Conservation (phyloP, 768 basidiomycete species). For the Auricularia sp. region DNA sequence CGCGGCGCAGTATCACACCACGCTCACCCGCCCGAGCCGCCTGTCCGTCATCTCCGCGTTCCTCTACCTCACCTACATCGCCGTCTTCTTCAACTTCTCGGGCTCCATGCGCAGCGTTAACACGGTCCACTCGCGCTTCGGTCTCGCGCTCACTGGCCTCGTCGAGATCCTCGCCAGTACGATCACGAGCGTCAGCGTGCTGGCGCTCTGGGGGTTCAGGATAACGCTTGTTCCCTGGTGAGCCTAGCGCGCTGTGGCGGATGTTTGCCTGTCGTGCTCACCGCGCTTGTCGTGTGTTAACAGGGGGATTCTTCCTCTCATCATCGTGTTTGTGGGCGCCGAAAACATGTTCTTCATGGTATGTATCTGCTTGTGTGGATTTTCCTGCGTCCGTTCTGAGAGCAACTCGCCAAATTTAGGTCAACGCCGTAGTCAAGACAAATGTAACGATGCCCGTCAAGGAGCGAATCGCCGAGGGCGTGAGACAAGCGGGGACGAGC, state of each 20-base stretch:
- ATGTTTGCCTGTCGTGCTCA: not conserved
- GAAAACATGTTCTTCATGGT: slow-evolving; percentile 97
- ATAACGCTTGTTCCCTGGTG: slow-evolving; percentile 87
- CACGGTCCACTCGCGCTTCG: slow-evolving; percentile 82
- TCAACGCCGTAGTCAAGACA: slow-evolving; percentile 77
- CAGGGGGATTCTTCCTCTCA: slow-evolving; percentile 84
- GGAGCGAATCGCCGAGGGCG: slow-evolving; percentile 81
- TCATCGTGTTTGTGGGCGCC: slow-evolving; percentile 89
- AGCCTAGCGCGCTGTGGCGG: slow-evolving; percentile 13
- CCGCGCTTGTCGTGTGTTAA: slow-evolving; percentile 1
- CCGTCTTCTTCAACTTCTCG: slow-evolving; percentile 66
- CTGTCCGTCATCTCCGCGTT: slow-evolving; percentile 58
- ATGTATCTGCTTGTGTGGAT: slow-evolving; percentile 15
- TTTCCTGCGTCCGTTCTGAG: slow-evolving; percentile 2
- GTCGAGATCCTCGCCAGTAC: slow-evolving; percentile 90
- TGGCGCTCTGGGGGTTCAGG: slow-evolving; percentile 80
- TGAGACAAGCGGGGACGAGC: slow-evolving; percentile 81
- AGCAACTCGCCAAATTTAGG: slow-evolving; percentile 33
- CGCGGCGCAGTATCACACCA: slow-evolving; percentile 13
- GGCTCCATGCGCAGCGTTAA: slow-evolving; percentile 69
- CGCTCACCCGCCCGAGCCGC: slow-evolving; percentile 9
- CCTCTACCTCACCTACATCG: slow-evolving; percentile 65
- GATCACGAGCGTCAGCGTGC: slow-evolving; percentile 86
- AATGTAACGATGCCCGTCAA: slow-evolving; percentile 82
- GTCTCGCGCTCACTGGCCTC: slow-evolving; percentile 86